These are phyloP conservation scores for Alternaria rosae DNA, from an alignment of 2,329 filamentous ascomycete species.

Conservation along the genomic window DNA sequence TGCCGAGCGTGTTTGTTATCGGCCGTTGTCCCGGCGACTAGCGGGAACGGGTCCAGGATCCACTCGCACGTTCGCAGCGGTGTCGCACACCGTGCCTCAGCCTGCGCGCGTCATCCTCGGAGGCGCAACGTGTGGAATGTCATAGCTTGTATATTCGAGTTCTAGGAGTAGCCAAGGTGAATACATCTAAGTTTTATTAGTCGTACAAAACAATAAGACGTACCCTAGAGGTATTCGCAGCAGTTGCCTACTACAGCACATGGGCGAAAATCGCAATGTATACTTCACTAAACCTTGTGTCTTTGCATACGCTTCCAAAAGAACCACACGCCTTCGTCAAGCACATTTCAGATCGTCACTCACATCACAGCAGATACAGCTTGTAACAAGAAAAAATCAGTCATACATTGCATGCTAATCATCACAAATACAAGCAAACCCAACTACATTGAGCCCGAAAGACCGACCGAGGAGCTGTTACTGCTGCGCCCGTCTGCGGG, in stretches of 20 bases:
- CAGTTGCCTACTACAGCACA: neutral
- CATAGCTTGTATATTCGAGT: neutral
- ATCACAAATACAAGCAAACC: constrained; percentile 48
- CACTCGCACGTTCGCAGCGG: neutral
- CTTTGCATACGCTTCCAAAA: neutral
- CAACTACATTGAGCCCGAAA: constrained; percentile 38
- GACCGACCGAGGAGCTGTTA: constrained; percentile 37
- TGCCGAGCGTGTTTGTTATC: constrained; percentile 18
- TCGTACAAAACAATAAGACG: neutral
- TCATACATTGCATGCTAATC: constrained; percentile 51
- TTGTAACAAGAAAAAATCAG: constrained; percentile 28
- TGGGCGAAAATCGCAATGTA: neutral
- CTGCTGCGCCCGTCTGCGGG: constrained; percentile 25
- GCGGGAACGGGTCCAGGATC: neutral
- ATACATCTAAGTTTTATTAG: neutral
- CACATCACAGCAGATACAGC: neutral
- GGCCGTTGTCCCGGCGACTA: constrained; percentile 17
- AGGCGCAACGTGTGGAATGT: neutral
- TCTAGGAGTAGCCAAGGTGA: neutral
- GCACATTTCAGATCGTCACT: neutral
- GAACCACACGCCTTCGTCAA: neutral
- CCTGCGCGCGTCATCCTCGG: neutral
- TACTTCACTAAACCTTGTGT: neutral
- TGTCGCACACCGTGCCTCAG: neutral
- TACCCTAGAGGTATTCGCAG: neutral